Evolutionary conservation across 805 yeast genomes (phyloP).

Genomic region (Ogataea trehaloabstinens): DNA sequence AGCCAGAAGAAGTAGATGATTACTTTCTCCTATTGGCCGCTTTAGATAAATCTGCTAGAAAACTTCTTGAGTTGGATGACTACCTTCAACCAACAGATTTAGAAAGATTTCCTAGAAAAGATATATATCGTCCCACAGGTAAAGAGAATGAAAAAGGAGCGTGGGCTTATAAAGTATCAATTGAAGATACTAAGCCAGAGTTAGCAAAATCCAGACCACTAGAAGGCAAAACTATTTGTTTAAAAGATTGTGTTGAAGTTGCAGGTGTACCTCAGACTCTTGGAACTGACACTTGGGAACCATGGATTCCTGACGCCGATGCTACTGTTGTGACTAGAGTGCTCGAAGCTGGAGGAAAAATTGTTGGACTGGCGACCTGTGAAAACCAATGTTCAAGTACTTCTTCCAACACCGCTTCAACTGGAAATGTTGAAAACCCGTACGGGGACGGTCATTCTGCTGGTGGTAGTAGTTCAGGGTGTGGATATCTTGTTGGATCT

Average conservation of each 20-base stretch:
- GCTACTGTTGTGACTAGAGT: conserved; percentile 37
- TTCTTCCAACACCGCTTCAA: conserved; percentile 32
- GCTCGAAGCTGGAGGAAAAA: conserved; percentile 34
- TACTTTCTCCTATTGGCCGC: conserved; percentile 27
- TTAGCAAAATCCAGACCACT: conserved; percentile 32
- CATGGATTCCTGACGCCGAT: conserved; percentile 34
- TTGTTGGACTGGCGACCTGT: conserved; percentile 36
- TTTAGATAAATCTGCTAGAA: conserved; percentile 27
- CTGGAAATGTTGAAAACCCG: conserved; percentile 48
- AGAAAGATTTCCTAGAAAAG: conserved; percentile 32
- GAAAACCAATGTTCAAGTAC: conserved; percentile 33
- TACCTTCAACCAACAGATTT: conserved; percentile 30
- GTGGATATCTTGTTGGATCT: conserved; percentile 41
- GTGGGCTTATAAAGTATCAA: conserved; percentile 29
- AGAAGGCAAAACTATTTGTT: conserved; percentile 29
- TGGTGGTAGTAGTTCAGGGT: conserved; percentile 56
- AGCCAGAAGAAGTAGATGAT: conserved; percentile 24
- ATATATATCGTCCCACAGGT: conserved; percentile 24
- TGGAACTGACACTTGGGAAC: conserved; percentile 35
- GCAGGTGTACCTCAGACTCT: conserved; percentile 36
- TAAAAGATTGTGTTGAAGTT: conserved; percentile 35
- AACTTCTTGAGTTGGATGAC: conserved; percentile 29
- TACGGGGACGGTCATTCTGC: conserved; percentile 28
- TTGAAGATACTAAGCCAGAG: conserved; percentile 27
- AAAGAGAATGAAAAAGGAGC: conserved; percentile 31